Evolutionary conservation across 2,329 filamentous ascomycete species (phyloP).

Genomic region (Cordyceps militaris): DNA sequence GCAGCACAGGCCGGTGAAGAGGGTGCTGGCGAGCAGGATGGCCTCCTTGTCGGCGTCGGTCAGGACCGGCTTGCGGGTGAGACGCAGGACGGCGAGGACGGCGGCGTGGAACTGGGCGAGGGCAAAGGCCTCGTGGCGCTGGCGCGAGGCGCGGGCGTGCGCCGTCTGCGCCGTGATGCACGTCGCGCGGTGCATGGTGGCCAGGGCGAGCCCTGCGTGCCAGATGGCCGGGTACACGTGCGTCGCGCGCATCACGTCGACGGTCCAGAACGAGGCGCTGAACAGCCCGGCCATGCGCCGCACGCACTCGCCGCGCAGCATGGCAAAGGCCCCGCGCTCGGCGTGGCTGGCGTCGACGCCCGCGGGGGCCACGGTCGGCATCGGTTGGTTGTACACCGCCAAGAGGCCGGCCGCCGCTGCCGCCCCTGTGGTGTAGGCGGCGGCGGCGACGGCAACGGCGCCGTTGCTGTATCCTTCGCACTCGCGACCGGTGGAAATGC

Average conservation of each 20-base stretch:
- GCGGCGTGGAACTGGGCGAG: constrained; percentile 7
- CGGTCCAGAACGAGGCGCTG: constrained; percentile 10
- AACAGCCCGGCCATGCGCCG: constrained; percentile 4
- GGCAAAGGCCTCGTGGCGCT: constrained; percentile 2
- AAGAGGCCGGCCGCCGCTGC: background rate
- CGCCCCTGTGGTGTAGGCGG: background rate
- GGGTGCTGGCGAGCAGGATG: constrained; percentile 8
- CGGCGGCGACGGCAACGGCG: background rate
- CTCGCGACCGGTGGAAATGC: constrained; percentile 16
- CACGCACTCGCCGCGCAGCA: constrained; percentile 8
- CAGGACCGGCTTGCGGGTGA: background rate
- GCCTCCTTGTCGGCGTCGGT: constrained; percentile 6
- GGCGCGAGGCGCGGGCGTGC: background rate
- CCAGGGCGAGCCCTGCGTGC: constrained; percentile 10
- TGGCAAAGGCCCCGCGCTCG: constrained; percentile 9
- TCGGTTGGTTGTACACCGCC: background rate
- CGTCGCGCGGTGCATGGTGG: constrained; percentile 4
- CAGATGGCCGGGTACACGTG: constrained; percentile 13
- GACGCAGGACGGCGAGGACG: background rate
- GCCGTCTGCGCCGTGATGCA: background rate
- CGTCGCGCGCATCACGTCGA: constrained; percentile 10
- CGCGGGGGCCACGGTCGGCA: background rate
- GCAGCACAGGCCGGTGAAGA: constrained; percentile 11
- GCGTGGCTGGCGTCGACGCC: background rate
- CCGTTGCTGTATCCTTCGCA: constrained; percentile 16